A percentile compares a stretch with the other conserved stretches of the same genome.
Conservation (phyloP, 164 flowering plant genomes). For the Kalanchoe fedtschenkoi region DNA sequence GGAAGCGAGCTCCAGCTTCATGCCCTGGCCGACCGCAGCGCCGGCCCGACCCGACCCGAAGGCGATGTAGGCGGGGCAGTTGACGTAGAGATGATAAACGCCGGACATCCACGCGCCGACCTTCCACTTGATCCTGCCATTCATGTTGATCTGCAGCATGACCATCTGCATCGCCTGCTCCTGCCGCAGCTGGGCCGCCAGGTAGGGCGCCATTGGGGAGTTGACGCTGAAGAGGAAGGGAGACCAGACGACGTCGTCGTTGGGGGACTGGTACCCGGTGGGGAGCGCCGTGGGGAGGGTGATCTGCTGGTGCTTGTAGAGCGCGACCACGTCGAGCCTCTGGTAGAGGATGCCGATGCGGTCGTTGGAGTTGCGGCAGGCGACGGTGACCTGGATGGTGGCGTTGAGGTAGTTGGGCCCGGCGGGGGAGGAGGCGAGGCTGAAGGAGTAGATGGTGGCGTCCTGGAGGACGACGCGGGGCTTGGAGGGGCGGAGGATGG, state of each 20-base stretch:
- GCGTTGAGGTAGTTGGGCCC: slow-evolving; percentile 18
- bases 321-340: slow-evolving; percentile 13
- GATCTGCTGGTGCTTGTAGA: slow-evolving; percentile 4
- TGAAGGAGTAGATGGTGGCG: slow-evolving; percentile 15
- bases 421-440: slow-evolving; percentile 10
- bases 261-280: slow-evolving; percentile 13
- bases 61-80: slow-evolving; percentile 10
- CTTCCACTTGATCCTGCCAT: slow-evolving; percentile 15
- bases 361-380: slow-evolving; percentile 25
- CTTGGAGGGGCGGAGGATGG: slow-evolving; percentile 23
- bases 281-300: slow-evolving; percentile 4
- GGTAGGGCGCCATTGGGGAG: slow-evolving; percentile 15
- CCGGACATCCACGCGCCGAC: slow-evolving; percentile 16
- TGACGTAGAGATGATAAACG: slow-evolving; percentile 8
- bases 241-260: slow-evolving; percentile 15
- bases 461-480: slow-evolving; percentile 18
- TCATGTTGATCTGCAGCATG: slow-evolving; percentile 6
- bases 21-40: background rate
- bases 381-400: slow-evolving; percentile 22
- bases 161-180: slow-evolving; percentile 9
- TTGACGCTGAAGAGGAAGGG: slow-evolving; percentile 11
- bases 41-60: background rate
- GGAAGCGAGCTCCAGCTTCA: background rate
- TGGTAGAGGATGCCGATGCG: slow-evolving; percentile 25
- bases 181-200: slow-evolving; percentile 1